These are phyloP conservation scores for Trichoderma brevicompactum DNA, from an alignment of 2,329 filamentous ascomycete genomes.

Conservation along the genomic window DNA sequence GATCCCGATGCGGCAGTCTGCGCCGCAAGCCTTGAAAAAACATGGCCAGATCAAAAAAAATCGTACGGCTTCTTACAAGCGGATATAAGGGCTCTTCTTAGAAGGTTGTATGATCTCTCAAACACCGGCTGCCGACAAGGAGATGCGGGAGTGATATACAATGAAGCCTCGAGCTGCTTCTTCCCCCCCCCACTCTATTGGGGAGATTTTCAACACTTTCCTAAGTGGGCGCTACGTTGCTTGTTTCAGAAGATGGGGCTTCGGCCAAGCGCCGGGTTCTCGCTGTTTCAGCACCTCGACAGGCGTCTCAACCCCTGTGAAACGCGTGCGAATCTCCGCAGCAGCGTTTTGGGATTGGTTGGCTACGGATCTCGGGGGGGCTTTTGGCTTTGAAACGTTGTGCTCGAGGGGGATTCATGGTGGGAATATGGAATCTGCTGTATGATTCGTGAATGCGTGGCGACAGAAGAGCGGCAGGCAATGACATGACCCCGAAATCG, in stretches of 20 bases:
- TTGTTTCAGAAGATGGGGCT: conserved; percentile 14
- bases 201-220: background rate
- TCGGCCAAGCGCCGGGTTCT: conserved; percentile 18
- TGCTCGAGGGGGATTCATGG: conserved; percentile 1
- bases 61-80: background rate
- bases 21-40: conserved; percentile 1
- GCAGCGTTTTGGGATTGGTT: conserved; percentile 12
- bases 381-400: conserved; percentile 9
- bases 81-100: background rate
- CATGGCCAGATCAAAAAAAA: background rate
- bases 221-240: conserved; percentile 25
- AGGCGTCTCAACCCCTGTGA: conserved; percentile 18
- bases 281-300: conserved; percentile 12
- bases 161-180: background rate
- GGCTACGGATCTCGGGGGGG: background rate
- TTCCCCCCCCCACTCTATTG: background rate
- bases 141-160: background rate
- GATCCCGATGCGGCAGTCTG: background rate
- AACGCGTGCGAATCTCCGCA: conserved; percentile 3
- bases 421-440: too few species aligned
- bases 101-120: conserved; percentile 10
- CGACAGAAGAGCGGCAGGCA: background rate
- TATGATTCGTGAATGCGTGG: too few species aligned
- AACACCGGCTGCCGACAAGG: background rate
- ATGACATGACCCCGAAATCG: background rate